Conservation (phyloP, 495 filamentous ascomycete genomes). For the Astrothelium macrocarpum region DNA sequence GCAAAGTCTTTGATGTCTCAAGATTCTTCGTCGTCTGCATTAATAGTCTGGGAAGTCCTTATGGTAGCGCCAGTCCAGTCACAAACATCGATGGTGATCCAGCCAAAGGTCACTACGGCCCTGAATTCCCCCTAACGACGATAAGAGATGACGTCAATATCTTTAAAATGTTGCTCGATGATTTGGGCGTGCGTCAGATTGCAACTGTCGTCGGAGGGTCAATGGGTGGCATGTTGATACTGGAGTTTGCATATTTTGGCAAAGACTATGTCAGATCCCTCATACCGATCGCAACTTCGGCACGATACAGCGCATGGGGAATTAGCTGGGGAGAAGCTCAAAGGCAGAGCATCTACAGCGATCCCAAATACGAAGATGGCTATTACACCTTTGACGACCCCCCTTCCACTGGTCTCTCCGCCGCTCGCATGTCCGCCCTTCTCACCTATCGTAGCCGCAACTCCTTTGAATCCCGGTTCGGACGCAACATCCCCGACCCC, state of each 20-base stretch:
- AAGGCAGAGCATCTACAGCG: slow-evolving; percentile 93
- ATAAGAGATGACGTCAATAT: slow-evolving; percentile 90
- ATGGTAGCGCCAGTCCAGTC: slow-evolving; percentile 91
- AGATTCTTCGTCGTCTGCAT: slow-evolving; percentile 92
- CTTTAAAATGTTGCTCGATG: slow-evolving; percentile 83
- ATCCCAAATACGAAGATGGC: slow-evolving; percentile 95
- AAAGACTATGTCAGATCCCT: slow-evolving; percentile 86
- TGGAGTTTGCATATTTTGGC: slow-evolving; percentile 95
- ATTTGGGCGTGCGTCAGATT: slow-evolving; percentile 75
- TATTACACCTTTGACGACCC: slow-evolving; percentile 71
- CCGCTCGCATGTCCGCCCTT: slow-evolving; percentile 91
- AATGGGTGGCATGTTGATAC: slow-evolving; percentile 93
- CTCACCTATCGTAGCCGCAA: slow-evolving; percentile 93
- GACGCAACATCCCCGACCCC: slow-evolving; percentile 81
- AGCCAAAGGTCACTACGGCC: slow-evolving; percentile 70
- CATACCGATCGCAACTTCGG: slow-evolving; percentile 90
- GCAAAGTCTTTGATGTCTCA: slow-evolving; percentile 83
- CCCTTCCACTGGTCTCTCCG: slow-evolving; percentile 75
- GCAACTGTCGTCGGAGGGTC: slow-evolving; percentile 92
- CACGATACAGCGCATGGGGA: slow-evolving; percentile 94
- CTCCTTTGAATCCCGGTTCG: slow-evolving; percentile 92
- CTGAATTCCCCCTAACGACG: slow-evolving; percentile 92
- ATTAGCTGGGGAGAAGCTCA: slow-evolving; percentile 99
- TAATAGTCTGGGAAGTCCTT: slow-evolving; percentile 93
- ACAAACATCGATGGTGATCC: slow-evolving; percentile 75